Evolutionary conservation across 139 green algal genomes (phyloP).

Genomic region (Cymbomonas tetramitiformis): DNA sequence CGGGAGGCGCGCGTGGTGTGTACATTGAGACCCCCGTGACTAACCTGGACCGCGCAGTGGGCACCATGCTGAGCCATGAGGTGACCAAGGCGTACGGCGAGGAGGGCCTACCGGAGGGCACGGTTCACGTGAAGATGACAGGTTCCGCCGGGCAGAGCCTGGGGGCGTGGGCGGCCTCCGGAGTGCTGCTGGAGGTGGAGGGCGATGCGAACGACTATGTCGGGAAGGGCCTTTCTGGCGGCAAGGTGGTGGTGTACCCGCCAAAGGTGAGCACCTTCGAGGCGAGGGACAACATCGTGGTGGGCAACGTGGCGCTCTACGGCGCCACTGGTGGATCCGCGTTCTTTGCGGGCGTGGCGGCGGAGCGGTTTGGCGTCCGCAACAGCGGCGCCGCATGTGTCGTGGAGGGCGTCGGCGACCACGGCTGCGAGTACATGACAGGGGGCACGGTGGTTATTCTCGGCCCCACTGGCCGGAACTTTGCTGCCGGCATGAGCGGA

Average conservation of each 20-base stretch:
- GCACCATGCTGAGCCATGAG: slow-evolving; percentile 77
- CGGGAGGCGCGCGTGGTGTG: slow-evolving; percentile 31
- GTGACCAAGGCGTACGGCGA: slow-evolving; percentile 59
- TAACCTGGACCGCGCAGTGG: slow-evolving; percentile 67
- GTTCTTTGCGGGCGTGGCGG: slow-evolving; percentile 77
- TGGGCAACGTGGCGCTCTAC: slow-evolving; percentile 89
- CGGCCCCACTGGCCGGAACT: slow-evolving; percentile 77
- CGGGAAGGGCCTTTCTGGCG: slow-evolving; percentile 58
- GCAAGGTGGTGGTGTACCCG: slow-evolving; percentile 55
- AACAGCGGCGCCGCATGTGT: slow-evolving; percentile 62
- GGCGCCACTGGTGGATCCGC: slow-evolving; percentile 68
- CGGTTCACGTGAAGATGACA: slow-evolving; percentile 71
- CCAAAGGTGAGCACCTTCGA: slow-evolving; percentile 45
- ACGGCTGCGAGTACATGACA: slow-evolving; percentile 94
- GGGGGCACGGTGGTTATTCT: slow-evolving; percentile 74
- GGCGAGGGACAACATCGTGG: slow-evolving; percentile 72
- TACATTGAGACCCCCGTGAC: slow-evolving; percentile 56
- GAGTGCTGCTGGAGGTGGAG: slow-evolving; percentile 73
- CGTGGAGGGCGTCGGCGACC: slow-evolving; percentile 84
- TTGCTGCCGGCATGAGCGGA: slow-evolving; percentile 83
- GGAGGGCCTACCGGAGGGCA: slow-evolving; percentile 61
- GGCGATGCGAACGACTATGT: slow-evolving; percentile 92
- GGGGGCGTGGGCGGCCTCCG: slow-evolving; percentile 60
- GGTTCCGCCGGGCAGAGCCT: slow-evolving; percentile 77
- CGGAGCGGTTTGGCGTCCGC: slow-evolving; percentile 49